Conservation (phyloP, 108 stramenopile genomes). For the Cyclotella atomus region DNA sequence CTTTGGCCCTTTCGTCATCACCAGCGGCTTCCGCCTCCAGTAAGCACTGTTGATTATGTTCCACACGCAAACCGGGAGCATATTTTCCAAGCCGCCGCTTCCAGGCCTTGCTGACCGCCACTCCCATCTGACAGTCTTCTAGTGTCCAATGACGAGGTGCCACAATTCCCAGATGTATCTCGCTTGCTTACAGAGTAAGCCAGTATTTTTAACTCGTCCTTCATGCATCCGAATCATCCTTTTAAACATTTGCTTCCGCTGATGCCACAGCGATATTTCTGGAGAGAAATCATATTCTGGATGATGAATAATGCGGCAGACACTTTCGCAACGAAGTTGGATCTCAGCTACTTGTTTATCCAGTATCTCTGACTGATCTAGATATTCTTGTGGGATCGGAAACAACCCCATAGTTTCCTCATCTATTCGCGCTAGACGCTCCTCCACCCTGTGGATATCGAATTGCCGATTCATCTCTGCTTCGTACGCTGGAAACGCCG, state of each 20-base stretch:
- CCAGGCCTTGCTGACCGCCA: not conserved
- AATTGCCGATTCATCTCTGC: slow-evolving; percentile 1
- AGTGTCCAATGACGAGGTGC: not conserved
- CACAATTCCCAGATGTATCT: not conserved
- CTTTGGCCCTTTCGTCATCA: not conserved
- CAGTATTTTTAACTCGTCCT: not conserved
- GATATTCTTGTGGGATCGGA: not conserved
- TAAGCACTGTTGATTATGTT: too few relatives aligned
- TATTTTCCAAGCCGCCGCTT: not conserved
- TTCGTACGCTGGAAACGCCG: not conserved
- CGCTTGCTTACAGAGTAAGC: not conserved
- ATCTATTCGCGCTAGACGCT: not conserved
- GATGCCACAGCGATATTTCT: not conserved
- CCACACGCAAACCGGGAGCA: not conserved
- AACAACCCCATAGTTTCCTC: not conserved
- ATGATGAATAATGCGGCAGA: not conserved
- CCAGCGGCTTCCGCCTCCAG: not conserved
- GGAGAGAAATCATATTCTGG: not conserved
- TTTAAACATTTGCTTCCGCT: not conserved
- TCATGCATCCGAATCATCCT: not conserved
- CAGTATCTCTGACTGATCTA: not conserved
- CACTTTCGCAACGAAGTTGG: not conserved
- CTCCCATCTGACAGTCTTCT: not conserved
- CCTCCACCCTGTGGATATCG: not conserved
- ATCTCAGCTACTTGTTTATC: slow-evolving; percentile 1